phyloP scores from a whole-genome alignment of 2,329 filamentous ascomycete genomes.

The Claviceps cyperi region DNA sequence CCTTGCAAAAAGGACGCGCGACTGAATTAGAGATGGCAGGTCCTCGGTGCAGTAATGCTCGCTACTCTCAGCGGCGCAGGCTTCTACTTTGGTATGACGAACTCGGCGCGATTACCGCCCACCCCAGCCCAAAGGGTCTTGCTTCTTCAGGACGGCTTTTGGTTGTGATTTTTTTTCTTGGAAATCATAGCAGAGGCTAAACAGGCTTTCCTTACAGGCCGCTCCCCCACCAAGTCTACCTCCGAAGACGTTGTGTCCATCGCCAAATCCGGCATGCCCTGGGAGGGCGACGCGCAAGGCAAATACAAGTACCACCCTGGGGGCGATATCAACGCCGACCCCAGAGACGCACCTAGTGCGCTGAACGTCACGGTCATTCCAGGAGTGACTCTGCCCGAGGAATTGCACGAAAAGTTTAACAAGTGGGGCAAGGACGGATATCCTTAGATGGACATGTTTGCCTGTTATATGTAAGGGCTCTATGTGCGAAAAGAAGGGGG shows the following conservation, averaged over 20 bases:
- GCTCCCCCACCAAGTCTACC: slow-evolving; percentile 69
- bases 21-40: slow-evolving; percentile 32
- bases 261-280: slow-evolving; percentile 71
- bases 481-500: no score
- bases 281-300: slow-evolving; percentile 57
- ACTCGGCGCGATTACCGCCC: neutral
- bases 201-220: slow-evolving; percentile 34
- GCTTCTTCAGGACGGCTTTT: no score
- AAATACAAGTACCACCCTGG: slow-evolving; percentile 75
- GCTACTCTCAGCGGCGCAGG: slow-evolving; percentile 77
- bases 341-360: slow-evolving; percentile 85
- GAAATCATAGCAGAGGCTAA: neutral
- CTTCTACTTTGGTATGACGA: slow-evolving; percentile 63
- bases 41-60: slow-evolving; percentile 84
- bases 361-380: slow-evolving; percentile 91
- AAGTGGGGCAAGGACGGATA: slow-evolving; percentile 99
- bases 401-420: slow-evolving; percentile 95
- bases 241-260: slow-evolving; percentile 69
- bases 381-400: slow-evolving; percentile 82
- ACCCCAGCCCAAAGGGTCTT: no score
- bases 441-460: slow-evolving; percentile 25
- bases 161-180: no score
- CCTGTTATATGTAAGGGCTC: neutral
- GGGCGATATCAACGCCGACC: slow-evolving; percentile 59
- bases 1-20: neutral